These are phyloP conservation scores for Aspergillus carlsbadensis DNA, from an alignment of 495 filamentous ascomycete genomes.

Conservation along the genomic window DNA sequence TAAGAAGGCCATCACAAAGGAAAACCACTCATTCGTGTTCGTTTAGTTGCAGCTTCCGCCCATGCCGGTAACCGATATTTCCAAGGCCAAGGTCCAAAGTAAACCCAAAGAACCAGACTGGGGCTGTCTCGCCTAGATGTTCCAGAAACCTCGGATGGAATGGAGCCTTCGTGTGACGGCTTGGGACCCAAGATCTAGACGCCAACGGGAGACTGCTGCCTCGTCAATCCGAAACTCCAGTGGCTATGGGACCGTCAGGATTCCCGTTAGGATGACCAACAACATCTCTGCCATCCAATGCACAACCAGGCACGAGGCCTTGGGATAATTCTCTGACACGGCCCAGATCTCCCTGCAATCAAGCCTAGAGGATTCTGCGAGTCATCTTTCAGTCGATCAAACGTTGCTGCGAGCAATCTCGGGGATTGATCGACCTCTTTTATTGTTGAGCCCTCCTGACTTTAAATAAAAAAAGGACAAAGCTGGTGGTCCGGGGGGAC, in stretches of 20 bases:
- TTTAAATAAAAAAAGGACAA: constrained; percentile 1
- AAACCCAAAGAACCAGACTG: constrained; percentile 5
- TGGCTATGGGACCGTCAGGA: constrained; percentile 12
- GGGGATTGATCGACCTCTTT: constrained; percentile 9
- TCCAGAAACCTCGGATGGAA: constrained; percentile 26
- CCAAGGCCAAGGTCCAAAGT: not conserved
- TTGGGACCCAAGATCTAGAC: constrained; percentile 26
- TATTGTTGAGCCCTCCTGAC: not conserved
- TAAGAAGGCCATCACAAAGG: not conserved
- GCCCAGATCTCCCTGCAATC: constrained; percentile 17
- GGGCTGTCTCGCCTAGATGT: constrained; percentile 10
- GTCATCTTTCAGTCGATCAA: constrained; percentile 20
- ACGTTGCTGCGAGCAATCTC: constrained; percentile 9
- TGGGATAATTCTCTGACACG: constrained; percentile 13
- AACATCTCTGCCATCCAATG: not conserved
- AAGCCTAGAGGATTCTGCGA: constrained; percentile 15
- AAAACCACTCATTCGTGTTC: not conserved
- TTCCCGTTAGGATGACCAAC: not conserved
- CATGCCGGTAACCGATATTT: constrained; percentile 13
- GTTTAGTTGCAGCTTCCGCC: constrained; percentile 9
- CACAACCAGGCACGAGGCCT: not conserved
- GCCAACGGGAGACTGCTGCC: constrained; percentile 14
- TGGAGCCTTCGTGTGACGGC: constrained; percentile 19
- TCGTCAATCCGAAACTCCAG: constrained; percentile 25
- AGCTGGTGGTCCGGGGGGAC: constrained; percentile 2